Percentiles rank a stretch among this genome's conserved stretches.
Evolutionary conservation across 2,329 filamentous ascomycete genomes (phyloP).

Genomic region (Verticillium longisporum): DNA sequence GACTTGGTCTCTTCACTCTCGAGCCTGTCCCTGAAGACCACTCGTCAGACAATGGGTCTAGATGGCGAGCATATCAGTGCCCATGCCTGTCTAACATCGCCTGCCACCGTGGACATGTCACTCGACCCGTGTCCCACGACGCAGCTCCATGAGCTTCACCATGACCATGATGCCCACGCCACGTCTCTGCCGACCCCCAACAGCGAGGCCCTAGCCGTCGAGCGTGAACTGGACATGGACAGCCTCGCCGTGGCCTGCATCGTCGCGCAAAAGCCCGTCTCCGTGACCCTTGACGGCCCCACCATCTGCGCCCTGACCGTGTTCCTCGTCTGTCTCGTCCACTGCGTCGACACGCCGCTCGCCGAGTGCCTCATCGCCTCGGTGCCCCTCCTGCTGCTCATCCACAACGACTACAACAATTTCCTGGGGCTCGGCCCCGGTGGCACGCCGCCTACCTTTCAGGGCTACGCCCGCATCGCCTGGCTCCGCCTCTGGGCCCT

Average conservation of each 20-base stretch:
- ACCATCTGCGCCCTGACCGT: slow-evolving; percentile 38
- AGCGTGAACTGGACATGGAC: slow-evolving; percentile 22
- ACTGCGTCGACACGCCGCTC: slow-evolving; percentile 39
- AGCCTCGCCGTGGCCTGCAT: slow-evolving; percentile 22
- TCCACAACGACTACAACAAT: slow-evolving; percentile 67
- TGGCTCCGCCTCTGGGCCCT: slow-evolving; percentile 66
- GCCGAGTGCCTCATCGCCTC: slow-evolving; percentile 43
- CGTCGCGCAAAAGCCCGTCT: slow-evolving; percentile 42
- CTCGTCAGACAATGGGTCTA: not conserved
- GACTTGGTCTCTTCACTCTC: not conserved
- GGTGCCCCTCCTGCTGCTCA: slow-evolving; percentile 39
- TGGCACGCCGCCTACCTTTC: slow-evolving; percentile 67
- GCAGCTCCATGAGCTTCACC: slow-evolving; percentile 2
- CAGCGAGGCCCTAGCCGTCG: not conserved
- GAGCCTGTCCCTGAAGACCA: not conserved
- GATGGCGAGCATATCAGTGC: slow-evolving; percentile 12
- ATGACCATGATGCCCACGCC: slow-evolving; percentile 3
- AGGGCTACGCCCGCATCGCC: slow-evolving; percentile 68
- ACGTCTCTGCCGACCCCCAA: not conserved
- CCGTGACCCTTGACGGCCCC: slow-evolving; percentile 44
- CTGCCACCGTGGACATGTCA: slow-evolving; percentile 8
- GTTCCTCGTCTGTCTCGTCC: slow-evolving; percentile 43
- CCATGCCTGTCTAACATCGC: slow-evolving; percentile 3
- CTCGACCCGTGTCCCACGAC: slow-evolving; percentile 6
- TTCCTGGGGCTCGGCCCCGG: slow-evolving; percentile 75